These are phyloP conservation scores for Aspergillus egyptiacus DNA, from an alignment of 495 filamentous ascomycete genomes.

Conservation along the genomic window DNA sequence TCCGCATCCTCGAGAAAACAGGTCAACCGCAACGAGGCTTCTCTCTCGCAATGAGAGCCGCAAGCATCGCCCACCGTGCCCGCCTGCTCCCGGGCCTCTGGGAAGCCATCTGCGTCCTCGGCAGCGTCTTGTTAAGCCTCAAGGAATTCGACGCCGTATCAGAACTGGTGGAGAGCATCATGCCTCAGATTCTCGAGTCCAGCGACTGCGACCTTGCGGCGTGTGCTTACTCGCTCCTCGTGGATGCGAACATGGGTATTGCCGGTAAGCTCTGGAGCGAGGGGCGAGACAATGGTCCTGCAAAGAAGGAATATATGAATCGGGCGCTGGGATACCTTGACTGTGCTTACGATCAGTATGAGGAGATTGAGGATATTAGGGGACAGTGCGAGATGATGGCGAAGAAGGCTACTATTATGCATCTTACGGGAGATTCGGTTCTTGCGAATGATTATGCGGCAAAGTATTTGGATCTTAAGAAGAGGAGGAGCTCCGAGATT, in stretches of 20 bases:
- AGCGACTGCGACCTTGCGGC: constrained; percentile 61
- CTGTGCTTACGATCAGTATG: constrained; percentile 60
- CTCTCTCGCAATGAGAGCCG: constrained; percentile 73
- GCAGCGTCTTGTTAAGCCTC: constrained; percentile 62
- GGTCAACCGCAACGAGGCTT: constrained; percentile 78
- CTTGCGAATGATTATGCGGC: constrained; percentile 71
- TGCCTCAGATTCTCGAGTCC: constrained; percentile 79
- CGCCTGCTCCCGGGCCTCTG: constrained; percentile 69
- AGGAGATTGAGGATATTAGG: constrained; percentile 64
- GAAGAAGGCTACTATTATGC: constrained; percentile 78
- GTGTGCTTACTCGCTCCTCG: constrained; percentile 66
- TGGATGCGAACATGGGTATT: constrained; percentile 78
- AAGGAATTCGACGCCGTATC: constrained; percentile 68
- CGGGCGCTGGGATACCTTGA: constrained; percentile 64
- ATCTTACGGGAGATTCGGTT: constrained; percentile 62
- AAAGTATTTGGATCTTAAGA: constrained; percentile 58
- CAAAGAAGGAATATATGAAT: constrained; percentile 54
- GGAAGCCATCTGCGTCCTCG: constrained; percentile 65
- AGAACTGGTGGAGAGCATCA: constrained; percentile 61
- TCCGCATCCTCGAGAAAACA: constrained; percentile 60
- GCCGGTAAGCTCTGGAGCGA: constrained; percentile 49
- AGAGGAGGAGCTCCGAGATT: constrained; percentile 14
- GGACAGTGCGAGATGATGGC: constrained; percentile 80
- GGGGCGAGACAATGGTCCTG: constrained; percentile 21
- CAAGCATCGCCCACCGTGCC: constrained; percentile 66